phyloP scores from a whole-genome alignment of 495 filamentous ascomycete species.

The Penicillium cinerascens region DNA sequence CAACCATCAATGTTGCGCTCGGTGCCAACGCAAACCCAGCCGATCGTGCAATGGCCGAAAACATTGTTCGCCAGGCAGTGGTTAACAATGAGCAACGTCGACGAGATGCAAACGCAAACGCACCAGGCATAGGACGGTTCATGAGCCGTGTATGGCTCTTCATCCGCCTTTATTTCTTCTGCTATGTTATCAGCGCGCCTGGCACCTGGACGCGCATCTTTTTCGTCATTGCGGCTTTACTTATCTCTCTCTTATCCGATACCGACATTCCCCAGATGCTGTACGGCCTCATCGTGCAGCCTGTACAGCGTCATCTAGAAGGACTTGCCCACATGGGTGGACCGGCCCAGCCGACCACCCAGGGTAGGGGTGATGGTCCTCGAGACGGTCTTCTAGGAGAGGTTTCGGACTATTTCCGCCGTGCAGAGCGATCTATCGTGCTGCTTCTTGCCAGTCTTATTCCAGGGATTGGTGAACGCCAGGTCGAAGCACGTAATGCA shows the following conservation, averaged over 20 bases:
- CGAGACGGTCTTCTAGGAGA: neutral
- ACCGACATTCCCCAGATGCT: slow-evolving; percentile 59
- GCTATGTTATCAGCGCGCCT: slow-evolving; percentile 75
- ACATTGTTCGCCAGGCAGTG: slow-evolving; percentile 38
- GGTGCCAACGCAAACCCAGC: slow-evolving; percentile 30
- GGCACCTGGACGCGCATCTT: slow-evolving; percentile 67
- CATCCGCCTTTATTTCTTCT: slow-evolving; percentile 69
- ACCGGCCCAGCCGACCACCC: slow-evolving; percentile 13
- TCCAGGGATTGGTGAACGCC: slow-evolving; percentile 79
- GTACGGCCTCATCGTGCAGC: slow-evolving; percentile 53
- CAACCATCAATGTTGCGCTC: slow-evolving; percentile 28
- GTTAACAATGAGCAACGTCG: slow-evolving; percentile 32
- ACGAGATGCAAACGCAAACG: slow-evolving; percentile 37
- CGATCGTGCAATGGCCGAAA: slow-evolving; percentile 20
- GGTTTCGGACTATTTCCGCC: slow-evolving; percentile 50
- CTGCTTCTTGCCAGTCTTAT: slow-evolving; percentile 82
- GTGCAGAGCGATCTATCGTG: slow-evolving; percentile 69
- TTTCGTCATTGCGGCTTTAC: slow-evolving; percentile 56
- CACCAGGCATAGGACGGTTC: slow-evolving; percentile 37
- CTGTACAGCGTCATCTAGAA: slow-evolving; percentile 69
- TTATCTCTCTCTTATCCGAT: slow-evolving; percentile 62
- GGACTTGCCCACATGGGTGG: slow-evolving; percentile 57
- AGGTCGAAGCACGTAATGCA: slow-evolving; percentile 67
- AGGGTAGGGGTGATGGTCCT: neutral
- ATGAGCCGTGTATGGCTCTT: slow-evolving; percentile 71